Evolutionary conservation across 2,329 filamentous ascomycete genomes (phyloP).

Genomic region (Akanthomyces muscarius): DNA sequence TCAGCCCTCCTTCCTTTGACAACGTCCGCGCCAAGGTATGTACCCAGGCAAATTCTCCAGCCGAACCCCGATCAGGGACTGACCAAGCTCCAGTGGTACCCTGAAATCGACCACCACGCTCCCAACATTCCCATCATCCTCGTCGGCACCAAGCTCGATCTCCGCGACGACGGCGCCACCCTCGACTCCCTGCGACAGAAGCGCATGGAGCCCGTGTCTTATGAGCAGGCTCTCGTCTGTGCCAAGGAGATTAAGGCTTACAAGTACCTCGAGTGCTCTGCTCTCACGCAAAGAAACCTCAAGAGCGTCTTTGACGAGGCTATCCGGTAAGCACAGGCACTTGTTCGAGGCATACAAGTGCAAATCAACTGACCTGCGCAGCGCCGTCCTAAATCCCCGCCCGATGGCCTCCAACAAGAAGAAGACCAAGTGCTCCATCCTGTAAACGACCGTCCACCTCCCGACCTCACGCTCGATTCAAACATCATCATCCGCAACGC

Average conservation of each 20-base stretch:
- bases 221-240: slow-evolving; percentile 82
- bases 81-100: slow-evolving; percentile 70
- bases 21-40: slow-evolving; percentile 97
- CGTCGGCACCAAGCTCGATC: slow-evolving; percentile 93
- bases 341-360: not conserved
- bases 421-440: slow-evolving; percentile 65
- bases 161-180: slow-evolving; percentile 82
- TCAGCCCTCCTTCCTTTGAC: slow-evolving; percentile 95
- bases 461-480: not conserved
- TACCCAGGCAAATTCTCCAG: slow-evolving; percentile 12
- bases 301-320: slow-evolving; percentile 99
- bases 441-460: slow-evolving; percentile 42
- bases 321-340: slow-evolving; percentile 68
- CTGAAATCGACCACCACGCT: slow-evolving; percentile 95
- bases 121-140: slow-evolving; percentile 94
- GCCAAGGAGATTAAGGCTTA: slow-evolving; percentile 93
- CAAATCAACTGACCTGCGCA: slow-evolving; percentile 35
- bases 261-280: slow-evolving; percentile 98
- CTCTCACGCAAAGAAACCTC: slow-evolving; percentile 90
- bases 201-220: slow-evolving; percentile 95
- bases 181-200: slow-evolving; percentile 79
- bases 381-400: slow-evolving; percentile 68
- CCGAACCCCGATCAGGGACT: not conserved
- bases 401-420: slow-evolving; percentile 56
- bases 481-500: slow-evolving; percentile 4